Conservation (phyloP, 1,284 basidiomycete genomes). For the Ustilago xerochloae region DNA sequence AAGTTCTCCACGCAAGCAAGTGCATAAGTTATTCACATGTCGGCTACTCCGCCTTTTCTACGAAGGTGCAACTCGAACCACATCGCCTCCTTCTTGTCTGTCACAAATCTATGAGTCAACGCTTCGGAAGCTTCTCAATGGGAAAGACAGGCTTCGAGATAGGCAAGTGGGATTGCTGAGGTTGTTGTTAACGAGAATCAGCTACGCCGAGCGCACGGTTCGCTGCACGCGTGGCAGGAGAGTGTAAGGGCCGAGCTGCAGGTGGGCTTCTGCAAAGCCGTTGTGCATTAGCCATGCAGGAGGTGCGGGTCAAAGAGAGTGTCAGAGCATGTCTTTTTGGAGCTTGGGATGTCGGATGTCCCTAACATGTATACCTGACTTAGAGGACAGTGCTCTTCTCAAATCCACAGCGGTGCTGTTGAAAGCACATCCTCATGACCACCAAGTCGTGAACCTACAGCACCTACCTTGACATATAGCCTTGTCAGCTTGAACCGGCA, state of each 20-base stretch:
- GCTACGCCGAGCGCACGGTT: constrained; percentile 5
- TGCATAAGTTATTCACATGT: not conserved
- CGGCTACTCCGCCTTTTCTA: constrained; percentile 1
- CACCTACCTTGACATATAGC: no score
- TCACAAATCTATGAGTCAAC: not conserved
- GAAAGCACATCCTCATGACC: not conserved
- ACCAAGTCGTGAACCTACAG: no score
- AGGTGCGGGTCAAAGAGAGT: not conserved
- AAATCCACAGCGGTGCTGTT: not conserved
- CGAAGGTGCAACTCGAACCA: not conserved
- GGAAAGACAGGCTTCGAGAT: not conserved
- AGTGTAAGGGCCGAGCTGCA: constrained; percentile 17
- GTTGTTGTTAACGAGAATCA: not conserved
- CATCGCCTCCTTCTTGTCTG: not conserved
- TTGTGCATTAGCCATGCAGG: constrained; percentile 6
- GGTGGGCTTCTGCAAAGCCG: not conserved
- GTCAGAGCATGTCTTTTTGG: not conserved
- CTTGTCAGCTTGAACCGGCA: no score
- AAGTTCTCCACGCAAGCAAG: not conserved
- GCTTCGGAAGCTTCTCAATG: not conserved
- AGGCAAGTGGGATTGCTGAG: no score
- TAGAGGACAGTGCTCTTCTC: not conserved
- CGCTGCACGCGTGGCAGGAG: not conserved
- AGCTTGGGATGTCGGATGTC: not conserved
- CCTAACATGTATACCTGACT: no score